Evolutionary conservation across 768 basidiomycete species (phyloP).

Genomic region (Glaciozyma martinii): DNA sequence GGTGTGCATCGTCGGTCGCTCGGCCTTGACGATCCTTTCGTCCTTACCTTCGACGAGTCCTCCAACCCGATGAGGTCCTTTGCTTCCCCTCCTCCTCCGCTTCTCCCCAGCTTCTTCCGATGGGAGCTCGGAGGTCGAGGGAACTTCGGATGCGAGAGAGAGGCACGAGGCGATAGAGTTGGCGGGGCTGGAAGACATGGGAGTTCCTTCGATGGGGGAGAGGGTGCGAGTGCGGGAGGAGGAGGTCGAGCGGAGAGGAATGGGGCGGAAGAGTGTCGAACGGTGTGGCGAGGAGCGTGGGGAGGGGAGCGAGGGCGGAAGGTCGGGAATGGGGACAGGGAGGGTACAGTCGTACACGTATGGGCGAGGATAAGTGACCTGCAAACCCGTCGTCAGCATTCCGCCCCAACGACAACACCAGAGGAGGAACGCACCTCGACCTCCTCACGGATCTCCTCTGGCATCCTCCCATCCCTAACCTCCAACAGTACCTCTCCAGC

Average conservation of each 20-base stretch:
- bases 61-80: background rate
- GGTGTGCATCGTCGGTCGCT: slow-evolving; percentile 9
- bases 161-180: background rate
- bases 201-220: background rate
- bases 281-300: background rate
- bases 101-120: too few species aligned
- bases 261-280: background rate
- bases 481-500: background rate
- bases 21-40: background rate
- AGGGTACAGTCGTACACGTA: background rate
- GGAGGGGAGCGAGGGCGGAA: background rate
- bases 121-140: too few species aligned
- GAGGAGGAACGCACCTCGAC: background rate
- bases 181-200: background rate
- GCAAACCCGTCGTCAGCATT: background rate
- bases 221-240: background rate
- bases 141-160: too few species aligned
- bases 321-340: background rate
- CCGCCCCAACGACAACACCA: background rate
- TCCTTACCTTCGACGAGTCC: background rate
- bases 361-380: background rate
- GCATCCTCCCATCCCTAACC: background rate
- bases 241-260: background rate
- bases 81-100: background rate
- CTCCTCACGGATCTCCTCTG: background rate